Conservation (phyloP, 75 land plant species). For the Cunninghamia lanceolata region DNA sequence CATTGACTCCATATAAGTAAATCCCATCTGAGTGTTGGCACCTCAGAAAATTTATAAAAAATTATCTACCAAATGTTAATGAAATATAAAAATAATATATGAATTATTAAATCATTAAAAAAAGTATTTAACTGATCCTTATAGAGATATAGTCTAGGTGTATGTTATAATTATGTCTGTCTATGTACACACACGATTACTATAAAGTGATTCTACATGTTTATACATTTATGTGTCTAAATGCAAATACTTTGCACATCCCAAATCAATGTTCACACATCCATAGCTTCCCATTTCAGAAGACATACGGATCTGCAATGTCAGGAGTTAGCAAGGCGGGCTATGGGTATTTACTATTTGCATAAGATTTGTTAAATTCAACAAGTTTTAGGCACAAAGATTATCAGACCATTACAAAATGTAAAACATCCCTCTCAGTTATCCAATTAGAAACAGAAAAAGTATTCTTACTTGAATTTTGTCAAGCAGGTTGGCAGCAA, state of each 20-base stretch:
- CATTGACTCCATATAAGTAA: background rate
- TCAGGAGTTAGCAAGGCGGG: background rate
- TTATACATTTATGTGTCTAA: background rate
- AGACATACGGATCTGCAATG: conserved; percentile 25
- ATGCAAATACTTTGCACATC: background rate
- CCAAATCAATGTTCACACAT: background rate
- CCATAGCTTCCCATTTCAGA: conserved; percentile 12
- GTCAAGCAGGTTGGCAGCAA: conserved; percentile 13
- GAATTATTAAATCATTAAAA: background rate
- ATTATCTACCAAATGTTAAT: background rate
- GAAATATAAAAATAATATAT: background rate
- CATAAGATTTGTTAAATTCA: background rate
- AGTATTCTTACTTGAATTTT: conserved; percentile 22
- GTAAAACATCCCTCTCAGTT: background rate
- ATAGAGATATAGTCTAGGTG: background rate
- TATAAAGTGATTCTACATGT: background rate
- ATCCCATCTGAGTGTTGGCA: background rate
- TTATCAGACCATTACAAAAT: background rate
- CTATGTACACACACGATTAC: background rate
- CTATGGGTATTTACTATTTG: background rate
- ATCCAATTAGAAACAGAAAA: background rate
- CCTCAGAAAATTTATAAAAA: background rate
- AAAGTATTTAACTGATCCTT: no score
- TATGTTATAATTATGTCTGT: background rate
- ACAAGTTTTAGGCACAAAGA: background rate